phyloP scores from a whole-genome alignment of 345 rosid genomes.

The Gossypium stocksii region DNA sequence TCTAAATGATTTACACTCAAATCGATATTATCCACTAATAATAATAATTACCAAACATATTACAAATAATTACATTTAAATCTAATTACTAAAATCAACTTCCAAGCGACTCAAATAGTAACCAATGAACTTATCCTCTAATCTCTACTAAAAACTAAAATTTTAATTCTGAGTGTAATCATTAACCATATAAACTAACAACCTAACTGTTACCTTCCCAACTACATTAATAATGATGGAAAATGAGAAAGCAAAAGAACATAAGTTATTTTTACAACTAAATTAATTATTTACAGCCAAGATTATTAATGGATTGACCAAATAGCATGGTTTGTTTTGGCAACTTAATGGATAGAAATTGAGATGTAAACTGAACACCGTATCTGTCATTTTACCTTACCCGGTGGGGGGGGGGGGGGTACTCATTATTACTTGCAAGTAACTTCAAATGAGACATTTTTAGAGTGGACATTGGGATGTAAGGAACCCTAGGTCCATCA shows the following conservation, averaged over 20 bases:
- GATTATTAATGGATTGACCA: no score
- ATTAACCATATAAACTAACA: background rate
- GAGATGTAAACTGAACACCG: background rate
- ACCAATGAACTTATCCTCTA: no score
- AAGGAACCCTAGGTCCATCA: background rate
- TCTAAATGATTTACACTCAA: no score
- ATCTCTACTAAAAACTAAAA: no score
- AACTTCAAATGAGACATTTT: background rate
- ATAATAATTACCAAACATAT: no score
- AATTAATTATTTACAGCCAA: background rate
- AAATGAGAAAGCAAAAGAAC: background rate
- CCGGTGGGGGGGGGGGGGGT: background rate
- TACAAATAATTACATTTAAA: no score
- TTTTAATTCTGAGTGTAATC: background rate
- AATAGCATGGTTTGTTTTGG: background rate
- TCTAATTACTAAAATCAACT: no score
- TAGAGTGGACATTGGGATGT: background rate
- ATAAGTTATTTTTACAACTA: background rate
- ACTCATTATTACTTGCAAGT: background rate
- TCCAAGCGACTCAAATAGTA: no score
- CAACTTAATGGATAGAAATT: background rate
- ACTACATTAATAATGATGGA: no score
- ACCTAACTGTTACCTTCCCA: no score
- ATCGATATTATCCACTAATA: fast-evolving
- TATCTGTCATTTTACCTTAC: background rate